phyloP scores from a whole-genome alignment of 2,329 filamentous ascomycete species.

The Apiospora koreana region DNA sequence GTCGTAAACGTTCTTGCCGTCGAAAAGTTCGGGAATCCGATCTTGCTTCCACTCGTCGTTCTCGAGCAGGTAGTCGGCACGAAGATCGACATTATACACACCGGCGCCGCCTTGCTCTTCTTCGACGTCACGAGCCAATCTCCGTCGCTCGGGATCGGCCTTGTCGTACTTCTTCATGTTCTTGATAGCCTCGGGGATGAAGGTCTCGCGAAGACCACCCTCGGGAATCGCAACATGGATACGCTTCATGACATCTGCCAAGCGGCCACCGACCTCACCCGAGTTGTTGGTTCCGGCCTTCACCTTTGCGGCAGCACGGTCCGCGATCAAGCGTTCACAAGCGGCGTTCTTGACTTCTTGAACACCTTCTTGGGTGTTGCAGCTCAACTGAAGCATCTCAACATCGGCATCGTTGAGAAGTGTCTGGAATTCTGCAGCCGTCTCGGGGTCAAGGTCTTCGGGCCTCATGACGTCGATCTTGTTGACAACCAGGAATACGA shows the following conservation, averaged over 20 bases:
- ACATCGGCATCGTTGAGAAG: conserved; percentile 87
- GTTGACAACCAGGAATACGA: conserved; percentile 96
- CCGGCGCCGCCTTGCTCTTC: conserved; percentile 91
- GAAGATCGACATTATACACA: conserved; percentile 92
- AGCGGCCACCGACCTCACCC: conserved; percentile 75
- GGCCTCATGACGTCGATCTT: conserved; percentile 93
- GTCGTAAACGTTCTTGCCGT: conserved; percentile 97
- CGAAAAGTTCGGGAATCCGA: conserved; percentile 88
- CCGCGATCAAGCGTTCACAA: conserved; percentile 89
- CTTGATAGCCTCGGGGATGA: conserved; percentile 84
- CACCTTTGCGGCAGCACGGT: conserved; percentile 92
- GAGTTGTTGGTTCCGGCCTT: conserved; percentile 82
- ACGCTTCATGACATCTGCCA: conserved; percentile 87
- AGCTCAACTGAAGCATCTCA: conserved; percentile 90
- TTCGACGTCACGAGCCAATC: conserved; percentile 83
- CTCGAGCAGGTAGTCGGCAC: conserved; percentile 83
- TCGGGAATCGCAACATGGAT: conserved; percentile 97
- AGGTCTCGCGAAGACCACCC: conserved; percentile 78
- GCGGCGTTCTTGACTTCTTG: conserved; percentile 94
- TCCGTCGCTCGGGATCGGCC: conserved; percentile 79
- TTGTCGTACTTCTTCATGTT: conserved; percentile 86
- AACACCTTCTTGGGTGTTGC: conserved; percentile 91
- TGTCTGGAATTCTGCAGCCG: conserved; percentile 74
- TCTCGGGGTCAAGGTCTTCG: conserved; percentile 80
- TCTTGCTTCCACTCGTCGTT: conserved; percentile 95